Conservation (phyloP, 2,329 filamentous ascomycete genomes). For the Aspergillus novofumigatus region DNA sequence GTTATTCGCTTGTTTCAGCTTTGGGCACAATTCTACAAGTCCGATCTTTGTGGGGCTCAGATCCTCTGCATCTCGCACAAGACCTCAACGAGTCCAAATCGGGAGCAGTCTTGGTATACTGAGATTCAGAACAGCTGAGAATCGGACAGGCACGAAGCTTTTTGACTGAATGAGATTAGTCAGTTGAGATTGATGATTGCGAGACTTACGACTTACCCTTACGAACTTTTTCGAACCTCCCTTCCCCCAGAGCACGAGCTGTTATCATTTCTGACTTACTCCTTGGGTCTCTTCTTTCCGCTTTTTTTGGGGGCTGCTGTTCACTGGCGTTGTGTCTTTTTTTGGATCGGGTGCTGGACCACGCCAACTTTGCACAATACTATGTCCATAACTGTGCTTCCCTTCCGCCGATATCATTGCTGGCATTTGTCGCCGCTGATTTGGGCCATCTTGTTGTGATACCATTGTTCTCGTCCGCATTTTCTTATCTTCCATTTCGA, state of each 20-base stretch:
- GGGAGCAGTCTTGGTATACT: background rate
- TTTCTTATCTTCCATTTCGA: constrained; percentile 5
- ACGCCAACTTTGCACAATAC: background rate
- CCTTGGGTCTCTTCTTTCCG: background rate
- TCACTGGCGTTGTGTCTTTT: constrained; percentile 2
- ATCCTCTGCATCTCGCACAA: background rate
- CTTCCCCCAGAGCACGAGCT: background rate
- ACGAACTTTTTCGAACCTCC: constrained; percentile 7
- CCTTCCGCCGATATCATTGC: constrained; percentile 7
- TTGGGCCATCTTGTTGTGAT: constrained; percentile 3
- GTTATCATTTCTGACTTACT: background rate
- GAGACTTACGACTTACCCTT: constrained; percentile 17
- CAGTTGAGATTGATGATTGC: constrained; percentile 19
- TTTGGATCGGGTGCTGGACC: background rate
- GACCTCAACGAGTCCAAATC: background rate
- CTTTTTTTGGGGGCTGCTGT: constrained; percentile 5
- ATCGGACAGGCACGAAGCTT: background rate
- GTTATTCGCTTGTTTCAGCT: background rate
- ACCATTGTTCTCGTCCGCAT: background rate
- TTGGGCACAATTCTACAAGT: background rate
- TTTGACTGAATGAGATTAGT: background rate
- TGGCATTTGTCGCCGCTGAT: constrained; percentile 13
- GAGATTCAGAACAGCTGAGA: background rate
- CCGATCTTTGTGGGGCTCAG: background rate
- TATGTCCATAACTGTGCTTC: constrained; percentile 4